phyloP scores from a whole-genome alignment of 345 rosid genomes.

The Rhizophora mangle region DNA sequence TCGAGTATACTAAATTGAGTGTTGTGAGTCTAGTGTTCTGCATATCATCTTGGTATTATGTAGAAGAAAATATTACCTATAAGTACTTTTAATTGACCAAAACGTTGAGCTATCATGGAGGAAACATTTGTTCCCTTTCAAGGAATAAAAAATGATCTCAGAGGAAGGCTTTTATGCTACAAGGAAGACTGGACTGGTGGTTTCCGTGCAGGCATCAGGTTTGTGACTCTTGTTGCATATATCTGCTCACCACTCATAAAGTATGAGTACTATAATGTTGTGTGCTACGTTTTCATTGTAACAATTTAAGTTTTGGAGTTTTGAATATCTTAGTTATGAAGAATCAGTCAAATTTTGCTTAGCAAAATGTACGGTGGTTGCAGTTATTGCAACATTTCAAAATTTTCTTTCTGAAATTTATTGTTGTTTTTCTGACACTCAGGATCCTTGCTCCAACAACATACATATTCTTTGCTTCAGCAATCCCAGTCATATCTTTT shows the following conservation, averaged over 20 bases:
- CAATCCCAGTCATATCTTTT: conserved; percentile 88
- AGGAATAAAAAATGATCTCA: conserved; percentile 78
- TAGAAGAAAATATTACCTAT: conserved; percentile 1
- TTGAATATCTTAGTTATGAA: not conserved
- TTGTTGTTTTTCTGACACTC: conserved; percentile 19
- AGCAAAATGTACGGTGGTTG: not conserved
- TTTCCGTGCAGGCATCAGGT: conserved; percentile 79
- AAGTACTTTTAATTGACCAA: conserved; percentile 13
- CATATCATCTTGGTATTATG: conserved; percentile 15
- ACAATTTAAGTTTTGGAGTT: not conserved
- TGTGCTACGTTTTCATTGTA: not conserved
- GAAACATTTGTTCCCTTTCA: conserved; percentile 86
- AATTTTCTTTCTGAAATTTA: conserved; percentile 12
- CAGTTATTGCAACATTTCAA: not conserved
- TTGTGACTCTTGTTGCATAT: conserved; percentile 11
- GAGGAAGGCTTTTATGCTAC: conserved; percentile 74
- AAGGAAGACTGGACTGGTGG: conserved; percentile 94
- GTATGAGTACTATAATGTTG: conserved; percentile 1
- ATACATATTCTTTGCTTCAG: conserved; percentile 92
- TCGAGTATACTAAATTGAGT: conserved; percentile 38
- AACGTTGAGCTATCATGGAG: conserved; percentile 50
- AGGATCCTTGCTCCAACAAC: conserved; percentile 98
- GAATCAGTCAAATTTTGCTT: not conserved
- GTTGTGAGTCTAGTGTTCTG: conserved; percentile 22
- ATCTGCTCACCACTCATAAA: not conserved